These are phyloP conservation scores for Ophiostoma novo-ulmi DNA, from an alignment of 2,329 filamentous ascomycete species.

Conservation along the genomic window DNA sequence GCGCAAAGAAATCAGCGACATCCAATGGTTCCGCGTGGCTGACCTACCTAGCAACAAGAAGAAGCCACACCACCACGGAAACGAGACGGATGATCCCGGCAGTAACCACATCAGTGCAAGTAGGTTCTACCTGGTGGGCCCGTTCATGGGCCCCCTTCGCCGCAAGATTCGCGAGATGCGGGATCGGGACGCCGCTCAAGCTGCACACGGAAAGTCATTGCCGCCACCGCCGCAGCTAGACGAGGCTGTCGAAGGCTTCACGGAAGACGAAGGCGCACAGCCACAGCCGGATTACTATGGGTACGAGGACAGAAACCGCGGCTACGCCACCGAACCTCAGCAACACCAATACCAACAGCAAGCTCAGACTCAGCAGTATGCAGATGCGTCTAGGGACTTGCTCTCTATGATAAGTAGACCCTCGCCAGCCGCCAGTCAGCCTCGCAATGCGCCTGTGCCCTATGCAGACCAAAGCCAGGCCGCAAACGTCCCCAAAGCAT, in stretches of 20 bases:
- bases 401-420: neutral
- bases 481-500: constrained; percentile 6
- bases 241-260: constrained; percentile 51
- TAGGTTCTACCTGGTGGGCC: constrained; percentile 64
- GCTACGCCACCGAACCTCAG: constrained; percentile 12
- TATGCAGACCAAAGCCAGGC: neutral
- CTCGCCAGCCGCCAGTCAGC: constrained; percentile 7
- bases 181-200: neutral
- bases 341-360: constrained; percentile 24
- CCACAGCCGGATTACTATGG: neutral
- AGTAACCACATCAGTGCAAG: constrained; percentile 56
- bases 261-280: constrained; percentile 54
- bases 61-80: constrained; percentile 50
- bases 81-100: constrained; percentile 53
- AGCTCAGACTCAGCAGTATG: constrained; percentile 2
- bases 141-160: constrained; percentile 78
- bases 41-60: constrained; percentile 80
- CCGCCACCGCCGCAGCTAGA: constrained; percentile 32
- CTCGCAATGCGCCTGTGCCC: neutral
- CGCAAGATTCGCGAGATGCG: constrained; percentile 64
- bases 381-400: neutral
- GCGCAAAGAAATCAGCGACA: constrained; percentile 95
- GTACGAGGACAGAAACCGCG: neutral
- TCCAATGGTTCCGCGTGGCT: constrained; percentile 86
- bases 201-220: neutral